Conservation (phyloP, 441 rosid species). For the Pelargonium australe region DNA sequence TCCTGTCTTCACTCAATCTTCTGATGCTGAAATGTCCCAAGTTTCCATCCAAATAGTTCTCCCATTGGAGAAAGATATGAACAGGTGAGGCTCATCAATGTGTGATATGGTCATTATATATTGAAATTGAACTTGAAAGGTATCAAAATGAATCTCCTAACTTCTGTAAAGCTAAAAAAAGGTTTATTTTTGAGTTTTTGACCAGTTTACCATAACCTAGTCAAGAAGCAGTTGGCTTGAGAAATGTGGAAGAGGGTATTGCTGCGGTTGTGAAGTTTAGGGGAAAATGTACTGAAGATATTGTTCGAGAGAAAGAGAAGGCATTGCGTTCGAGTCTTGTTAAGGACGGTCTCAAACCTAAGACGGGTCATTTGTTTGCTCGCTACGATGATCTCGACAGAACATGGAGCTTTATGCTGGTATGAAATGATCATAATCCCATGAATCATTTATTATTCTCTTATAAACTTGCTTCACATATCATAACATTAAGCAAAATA, state of each 20-base stretch:
- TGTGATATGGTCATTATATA: not conserved
- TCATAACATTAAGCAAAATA: too few species aligned
- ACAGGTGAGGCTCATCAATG: conserved; percentile 34
- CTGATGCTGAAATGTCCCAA: conserved; percentile 37
- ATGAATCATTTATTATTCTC: not conserved
- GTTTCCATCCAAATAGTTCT: conserved; percentile 74
- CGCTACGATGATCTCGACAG: conserved; percentile 86
- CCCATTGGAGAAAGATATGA: conserved; percentile 56
- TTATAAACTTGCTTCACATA: not conserved
- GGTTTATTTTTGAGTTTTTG: conserved; percentile 4
- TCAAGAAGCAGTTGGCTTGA: conserved; percentile 49
- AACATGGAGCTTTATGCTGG: conserved; percentile 67
- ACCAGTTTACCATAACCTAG: conserved; percentile 64
- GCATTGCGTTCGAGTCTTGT: conserved; percentile 43
- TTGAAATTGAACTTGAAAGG: not conserved
- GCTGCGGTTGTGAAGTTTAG: conserved; percentile 74
- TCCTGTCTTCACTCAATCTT: conserved; percentile 74
- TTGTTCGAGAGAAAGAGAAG: conserved; percentile 45
- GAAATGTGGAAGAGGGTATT: conserved; percentile 57
- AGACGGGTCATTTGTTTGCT: conserved; percentile 62
- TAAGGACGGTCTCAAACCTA: conserved; percentile 60
- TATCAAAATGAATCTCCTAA: too few species aligned
- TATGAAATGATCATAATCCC: conserved; percentile 26
- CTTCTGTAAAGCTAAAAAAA: too few species aligned
- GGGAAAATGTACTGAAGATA: conserved; percentile 72